Percentiles rank a stretch among this genome's conserved stretches.
These are phyloP conservation scores for Allium fistulosum DNA, from an alignment of 106 monocot species.

Conservation along the genomic window DNA sequence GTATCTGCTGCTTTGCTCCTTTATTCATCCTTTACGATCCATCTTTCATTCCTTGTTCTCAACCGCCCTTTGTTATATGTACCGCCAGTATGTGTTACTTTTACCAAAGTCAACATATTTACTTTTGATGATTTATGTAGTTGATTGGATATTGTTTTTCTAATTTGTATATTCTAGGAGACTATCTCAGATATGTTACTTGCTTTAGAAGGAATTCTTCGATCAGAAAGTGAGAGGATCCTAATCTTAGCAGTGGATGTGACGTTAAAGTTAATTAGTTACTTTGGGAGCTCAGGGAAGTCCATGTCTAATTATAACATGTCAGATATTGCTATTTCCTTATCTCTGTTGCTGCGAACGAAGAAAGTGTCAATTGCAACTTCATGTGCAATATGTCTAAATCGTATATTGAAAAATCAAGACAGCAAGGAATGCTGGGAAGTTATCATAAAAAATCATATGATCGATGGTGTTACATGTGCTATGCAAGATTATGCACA, in stretches of 20 bases:
- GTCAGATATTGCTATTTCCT: conserved; percentile 34
- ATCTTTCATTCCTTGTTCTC: too few relatives aligned
- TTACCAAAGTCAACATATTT: too few relatives aligned
- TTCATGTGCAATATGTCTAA: conserved; percentile 48
- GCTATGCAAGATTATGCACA: conserved; percentile 31
- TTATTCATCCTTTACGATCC: too few relatives aligned
- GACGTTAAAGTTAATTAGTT: conserved; percentile 32
- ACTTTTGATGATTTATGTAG: neutral
- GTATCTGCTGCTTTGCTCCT: too few relatives aligned
- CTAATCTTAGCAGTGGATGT: conserved; percentile 31
- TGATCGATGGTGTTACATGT: conserved; percentile 25
- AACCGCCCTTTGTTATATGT: too few relatives aligned
- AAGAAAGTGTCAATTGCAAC: conserved; percentile 12
- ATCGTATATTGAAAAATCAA: conserved; percentile 35
- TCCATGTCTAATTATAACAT: conserved; percentile 40
- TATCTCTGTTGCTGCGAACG: conserved; percentile 42
- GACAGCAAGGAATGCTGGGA: conserved; percentile 40
- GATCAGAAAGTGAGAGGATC: conserved; percentile 45
- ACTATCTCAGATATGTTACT: conserved; percentile 61
- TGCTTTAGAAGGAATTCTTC: conserved; percentile 67
- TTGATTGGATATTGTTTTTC: too few relatives aligned
- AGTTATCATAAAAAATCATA: conserved; percentile 32
- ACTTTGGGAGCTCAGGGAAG: conserved; percentile 41
- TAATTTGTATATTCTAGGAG: conserved; percentile 31
- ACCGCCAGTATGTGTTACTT: too few relatives aligned